Percentiles rank a stretch among this genome's conserved stretches.
phyloP scores from a whole-genome alignment of 2,329 filamentous ascomycete genomes.

The Aspergillus novofumigatus region DNA sequence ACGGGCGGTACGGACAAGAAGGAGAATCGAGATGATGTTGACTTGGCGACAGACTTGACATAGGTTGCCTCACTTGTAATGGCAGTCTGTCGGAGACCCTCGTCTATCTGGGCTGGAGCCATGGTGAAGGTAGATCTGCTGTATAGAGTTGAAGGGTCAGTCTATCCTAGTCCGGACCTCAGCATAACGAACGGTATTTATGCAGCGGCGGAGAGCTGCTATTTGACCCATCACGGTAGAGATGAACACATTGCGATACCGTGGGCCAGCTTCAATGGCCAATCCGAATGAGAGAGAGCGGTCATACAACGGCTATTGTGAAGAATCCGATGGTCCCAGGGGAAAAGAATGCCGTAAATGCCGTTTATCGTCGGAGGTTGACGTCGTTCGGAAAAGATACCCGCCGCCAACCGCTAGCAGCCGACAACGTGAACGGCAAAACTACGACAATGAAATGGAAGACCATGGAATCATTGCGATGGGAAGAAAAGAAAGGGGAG shows the following conservation, averaged over 20 bases:
- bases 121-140: background rate
- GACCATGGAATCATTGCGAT: background rate
- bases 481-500: background rate
- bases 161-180: background rate
- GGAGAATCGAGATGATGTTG: slow-evolving; percentile 12
- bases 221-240: background rate
- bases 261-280: background rate
- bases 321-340: background rate
- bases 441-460: background rate
- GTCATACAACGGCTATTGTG: background rate
- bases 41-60: background rate
- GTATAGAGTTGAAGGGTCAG: background rate
- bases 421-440: background rate
- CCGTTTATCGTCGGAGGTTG: background rate
- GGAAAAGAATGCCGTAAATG: background rate
- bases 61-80: background rate
- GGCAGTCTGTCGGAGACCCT: background rate
- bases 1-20: slow-evolving; percentile 14
- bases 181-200: background rate
- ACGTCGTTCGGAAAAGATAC: background rate
- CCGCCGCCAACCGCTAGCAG: background rate
- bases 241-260: background rate
- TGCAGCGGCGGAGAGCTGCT: background rate
- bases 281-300: background rate
- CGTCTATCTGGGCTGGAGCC: background rate